Conservation (phyloP, 176 grass and related monocot species). For the Cenchrus fungigraminus region DNA sequence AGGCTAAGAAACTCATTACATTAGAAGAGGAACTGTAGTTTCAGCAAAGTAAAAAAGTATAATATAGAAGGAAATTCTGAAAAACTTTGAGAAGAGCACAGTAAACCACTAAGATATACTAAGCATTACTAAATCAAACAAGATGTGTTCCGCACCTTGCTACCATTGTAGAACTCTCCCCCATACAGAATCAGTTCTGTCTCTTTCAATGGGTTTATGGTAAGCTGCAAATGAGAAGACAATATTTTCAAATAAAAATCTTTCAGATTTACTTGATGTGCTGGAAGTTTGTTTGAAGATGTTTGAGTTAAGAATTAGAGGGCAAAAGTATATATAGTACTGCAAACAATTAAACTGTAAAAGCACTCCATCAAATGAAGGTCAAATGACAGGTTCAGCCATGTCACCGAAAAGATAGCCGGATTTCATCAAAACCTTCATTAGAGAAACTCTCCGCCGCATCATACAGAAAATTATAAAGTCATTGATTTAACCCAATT, state of each 20-base stretch:
- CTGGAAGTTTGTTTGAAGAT: neutral
- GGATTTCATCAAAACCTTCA: neutral
- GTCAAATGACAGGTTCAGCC: slow-evolving; percentile 16
- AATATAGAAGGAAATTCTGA: neutral
- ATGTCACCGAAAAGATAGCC: neutral
- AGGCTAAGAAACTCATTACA: neutral
- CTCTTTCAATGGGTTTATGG: slow-evolving; percentile 80
- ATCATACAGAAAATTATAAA: neutral
- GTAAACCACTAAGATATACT: neutral
- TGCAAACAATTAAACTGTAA: neutral
- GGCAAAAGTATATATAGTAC: neutral
- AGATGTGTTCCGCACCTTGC: slow-evolving; percentile 59
- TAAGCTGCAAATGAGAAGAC: slow-evolving; percentile 61
- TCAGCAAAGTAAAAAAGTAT: neutral
- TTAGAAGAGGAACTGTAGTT: neutral
- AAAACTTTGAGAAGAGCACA: slow-evolving; percentile 11
- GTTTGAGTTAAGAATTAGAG: neutral
- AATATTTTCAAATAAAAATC: slow-evolving; percentile 4
- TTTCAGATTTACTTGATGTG: neutral
- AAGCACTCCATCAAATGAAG: neutral
- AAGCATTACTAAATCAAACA: slow-evolving; percentile 15
- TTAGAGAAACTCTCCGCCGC: neutral
- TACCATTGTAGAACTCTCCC: slow-evolving; percentile 98
- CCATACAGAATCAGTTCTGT: slow-evolving; percentile 88
- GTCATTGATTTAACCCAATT: neutral